A percentile compares a stretch with the other conserved stretches of the same genome.
Conservation (phyloP, 139 green algal genomes). For the Chlamydomonas sphaeroides region DNA sequence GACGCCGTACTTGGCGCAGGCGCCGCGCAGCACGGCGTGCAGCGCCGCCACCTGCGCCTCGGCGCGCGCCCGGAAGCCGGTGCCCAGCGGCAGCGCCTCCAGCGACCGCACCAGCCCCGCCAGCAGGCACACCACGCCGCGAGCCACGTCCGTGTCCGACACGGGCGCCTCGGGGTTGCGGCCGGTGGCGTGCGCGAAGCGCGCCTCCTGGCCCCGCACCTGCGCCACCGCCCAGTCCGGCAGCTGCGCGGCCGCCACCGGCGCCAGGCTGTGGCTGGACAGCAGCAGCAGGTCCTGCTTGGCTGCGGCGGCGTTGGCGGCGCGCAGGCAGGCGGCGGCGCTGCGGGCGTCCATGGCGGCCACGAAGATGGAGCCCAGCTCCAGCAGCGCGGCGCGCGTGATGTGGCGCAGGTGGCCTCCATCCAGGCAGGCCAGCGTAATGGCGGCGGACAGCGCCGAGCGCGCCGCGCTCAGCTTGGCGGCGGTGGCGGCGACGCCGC, state of each 20-base stretch:
- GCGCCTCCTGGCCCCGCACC: slow-evolving; percentile 50
- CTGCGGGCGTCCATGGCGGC: slow-evolving; percentile 4
- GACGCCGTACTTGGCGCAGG: slow-evolving; percentile 51
- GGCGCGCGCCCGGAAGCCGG: slow-evolving; percentile 5
- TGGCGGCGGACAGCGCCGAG: neutral
- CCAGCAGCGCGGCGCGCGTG: slow-evolving; percentile 49
- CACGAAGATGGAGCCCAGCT: slow-evolving; percentile 42
- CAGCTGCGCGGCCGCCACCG: slow-evolving; percentile 37
- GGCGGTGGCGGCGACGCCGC: slow-evolving; percentile 11
- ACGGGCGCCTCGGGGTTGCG: neutral
- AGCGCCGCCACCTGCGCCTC: slow-evolving; percentile 38
- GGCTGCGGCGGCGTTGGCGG: slow-evolving; percentile 28
- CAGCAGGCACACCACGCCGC: slow-evolving; percentile 50
- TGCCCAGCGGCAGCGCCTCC: neutral
- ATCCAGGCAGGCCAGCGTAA: slow-evolving; percentile 38
- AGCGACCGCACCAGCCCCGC: neutral
- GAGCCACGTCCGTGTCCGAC: slow-evolving; percentile 39
- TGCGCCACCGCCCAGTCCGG: slow-evolving; percentile 53
- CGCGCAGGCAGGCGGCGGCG: slow-evolving; percentile 40
- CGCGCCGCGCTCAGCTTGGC: slow-evolving; percentile 15
- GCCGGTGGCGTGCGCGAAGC: neutral
- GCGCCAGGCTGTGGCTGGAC: slow-evolving; percentile 48
- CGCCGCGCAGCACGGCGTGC: slow-evolving; percentile 26
- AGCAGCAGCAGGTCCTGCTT: slow-evolving; percentile 42
- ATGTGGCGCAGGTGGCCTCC: slow-evolving; percentile 35